Percentiles rank a stretch among this genome's conserved stretches.
phyloP scores from a whole-genome alignment of 192 early-diverging fungal species.

The Backusella parvicylindrica region DNA sequence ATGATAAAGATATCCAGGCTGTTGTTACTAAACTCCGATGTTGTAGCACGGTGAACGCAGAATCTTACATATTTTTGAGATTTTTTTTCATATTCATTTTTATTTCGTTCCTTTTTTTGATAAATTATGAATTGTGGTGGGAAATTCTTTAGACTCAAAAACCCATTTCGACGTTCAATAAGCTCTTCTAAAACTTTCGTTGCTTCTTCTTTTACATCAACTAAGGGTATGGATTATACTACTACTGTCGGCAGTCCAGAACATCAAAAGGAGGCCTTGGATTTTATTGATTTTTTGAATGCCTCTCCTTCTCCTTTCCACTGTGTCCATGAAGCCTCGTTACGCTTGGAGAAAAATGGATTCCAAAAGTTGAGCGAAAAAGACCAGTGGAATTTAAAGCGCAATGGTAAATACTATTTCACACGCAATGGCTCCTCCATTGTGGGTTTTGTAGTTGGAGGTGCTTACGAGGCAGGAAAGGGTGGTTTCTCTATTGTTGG shows the following conservation, averaged over 20 bases:
- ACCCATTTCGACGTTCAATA: background rate
- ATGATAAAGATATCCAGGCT: too few relatives aligned
- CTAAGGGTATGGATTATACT: background rate
- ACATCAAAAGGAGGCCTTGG: conserved; percentile 29
- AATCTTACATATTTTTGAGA: background rate
- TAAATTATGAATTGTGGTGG: conserved; percentile 2
- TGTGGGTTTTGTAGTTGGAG: conserved; percentile 93
- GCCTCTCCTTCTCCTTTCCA: conserved; percentile 95
- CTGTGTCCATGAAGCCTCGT: conserved; percentile 78
- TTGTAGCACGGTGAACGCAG: background rate
- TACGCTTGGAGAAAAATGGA: conserved; percentile 68
- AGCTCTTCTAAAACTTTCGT: background rate
- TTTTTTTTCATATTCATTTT: background rate
- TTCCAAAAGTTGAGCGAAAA: conserved; percentile 87
- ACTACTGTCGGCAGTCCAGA: background rate
- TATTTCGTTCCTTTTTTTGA: background rate
- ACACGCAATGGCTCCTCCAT: conserved; percentile 89
- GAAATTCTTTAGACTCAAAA: background rate
- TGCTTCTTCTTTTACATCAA: conserved; percentile 11
- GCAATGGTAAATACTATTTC: conserved; percentile 92
- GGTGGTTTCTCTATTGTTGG: conserved; percentile 83
- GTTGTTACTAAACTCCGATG: background rate
- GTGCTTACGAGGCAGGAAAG: conserved; percentile 75
- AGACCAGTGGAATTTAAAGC: conserved; percentile 75
- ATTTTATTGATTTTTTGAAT: conserved; percentile 89